phyloP scores from a whole-genome alignment of 345 rosid species.

The Gossypium rotundifolium region DNA sequence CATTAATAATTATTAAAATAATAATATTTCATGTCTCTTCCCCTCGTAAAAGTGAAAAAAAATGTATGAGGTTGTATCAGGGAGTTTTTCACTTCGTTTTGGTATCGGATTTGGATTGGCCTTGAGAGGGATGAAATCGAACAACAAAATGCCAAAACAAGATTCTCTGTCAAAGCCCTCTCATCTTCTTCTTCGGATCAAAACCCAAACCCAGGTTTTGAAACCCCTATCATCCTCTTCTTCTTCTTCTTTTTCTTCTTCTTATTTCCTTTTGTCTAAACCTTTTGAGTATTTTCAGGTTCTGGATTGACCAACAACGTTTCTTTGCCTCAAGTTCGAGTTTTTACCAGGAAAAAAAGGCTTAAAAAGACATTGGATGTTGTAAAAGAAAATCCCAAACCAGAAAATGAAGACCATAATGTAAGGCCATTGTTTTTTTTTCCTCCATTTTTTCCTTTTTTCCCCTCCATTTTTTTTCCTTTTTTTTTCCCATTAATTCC shows the following conservation, averaged over 20 bases:
- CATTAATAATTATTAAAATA: neutral
- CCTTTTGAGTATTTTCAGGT: neutral
- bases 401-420: conserved; percentile 18
- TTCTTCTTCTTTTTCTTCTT: neutral
- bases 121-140: conserved; percentile 1
- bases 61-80: neutral
- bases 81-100: neutral
- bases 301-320: conserved; percentile 19
- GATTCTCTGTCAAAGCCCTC: conserved; percentile 22
- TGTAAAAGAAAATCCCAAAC: conserved; percentile 19
- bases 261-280: neutral
- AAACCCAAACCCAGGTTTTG: conserved; percentile 32
- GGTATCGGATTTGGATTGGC: neutral
- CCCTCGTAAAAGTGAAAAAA: neutral
- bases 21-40: neutral
- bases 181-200: conserved; percentile 16
- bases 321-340: conserved; percentile 33
- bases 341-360: conserved; percentile 53
- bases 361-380: conserved; percentile 26
- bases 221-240: neutral
- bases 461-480: neutral
- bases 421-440: conserved; percentile 18
- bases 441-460: neutral
- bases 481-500: neutral
- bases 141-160: conserved; percentile 26